phyloP scores from a whole-genome alignment of 225 moss, liverwort and hornwort species.

The Lunularia cruciata region DNA sequence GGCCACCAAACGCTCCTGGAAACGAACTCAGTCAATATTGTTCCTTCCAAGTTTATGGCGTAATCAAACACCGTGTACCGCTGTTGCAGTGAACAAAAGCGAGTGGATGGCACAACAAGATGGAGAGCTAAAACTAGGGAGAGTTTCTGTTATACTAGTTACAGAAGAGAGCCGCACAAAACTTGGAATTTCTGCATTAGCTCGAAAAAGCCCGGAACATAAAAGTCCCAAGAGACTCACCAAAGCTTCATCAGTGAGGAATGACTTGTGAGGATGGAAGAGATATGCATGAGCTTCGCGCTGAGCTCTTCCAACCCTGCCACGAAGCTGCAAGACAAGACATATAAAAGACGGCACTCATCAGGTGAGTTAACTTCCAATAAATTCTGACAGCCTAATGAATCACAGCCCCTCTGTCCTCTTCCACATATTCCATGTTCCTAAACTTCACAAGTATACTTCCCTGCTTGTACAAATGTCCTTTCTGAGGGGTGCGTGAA shows the following conservation, averaged over 20 bases:
- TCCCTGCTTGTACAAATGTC: too few species aligned
- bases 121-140: neutral
- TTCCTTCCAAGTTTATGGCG: neutral
- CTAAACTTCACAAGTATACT: too few species aligned
- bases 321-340: conserved; percentile 58
- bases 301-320: conserved; percentile 84
- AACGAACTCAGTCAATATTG: neutral
- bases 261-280: conserved; percentile 73
- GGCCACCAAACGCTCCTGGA: conserved; percentile 75
- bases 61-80: too few species aligned
- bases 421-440: too few species aligned
- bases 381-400: too few species aligned
- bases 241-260: conserved; percentile 85
- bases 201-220: neutral
- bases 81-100: too few species aligned
- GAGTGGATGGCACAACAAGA: neutral
- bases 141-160: too few species aligned
- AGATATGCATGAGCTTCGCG: conserved; percentile 89
- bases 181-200: neutral
- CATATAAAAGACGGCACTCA: neutral
- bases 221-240: conserved; percentile 24
- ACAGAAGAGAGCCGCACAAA: neutral
- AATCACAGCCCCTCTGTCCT: too few species aligned
- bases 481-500: too few species aligned
- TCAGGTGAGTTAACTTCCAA: too few species aligned